A percentile compares a stretch with the other conserved stretches of the same genome.
Conservation (phyloP, 1,284 basidiomycete species). For the Papiliotrema laurentii region DNA sequence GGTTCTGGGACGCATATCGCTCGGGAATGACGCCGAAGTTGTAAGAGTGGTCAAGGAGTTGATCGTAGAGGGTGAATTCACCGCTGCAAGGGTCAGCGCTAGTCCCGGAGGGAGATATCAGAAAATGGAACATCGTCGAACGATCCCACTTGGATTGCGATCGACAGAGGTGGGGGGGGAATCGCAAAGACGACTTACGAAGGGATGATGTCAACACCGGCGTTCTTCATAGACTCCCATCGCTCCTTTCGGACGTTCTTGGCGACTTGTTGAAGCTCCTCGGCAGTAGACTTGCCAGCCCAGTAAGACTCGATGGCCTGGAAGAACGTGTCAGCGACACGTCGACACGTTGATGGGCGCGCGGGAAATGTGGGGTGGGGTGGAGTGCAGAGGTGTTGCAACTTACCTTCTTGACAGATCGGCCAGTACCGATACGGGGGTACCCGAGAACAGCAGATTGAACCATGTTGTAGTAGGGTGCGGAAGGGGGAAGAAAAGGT, state of each 20-base stretch:
- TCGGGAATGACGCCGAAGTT: slow-evolving; percentile 96
- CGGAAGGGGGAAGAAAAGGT: no score
- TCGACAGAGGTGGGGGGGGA: no score
- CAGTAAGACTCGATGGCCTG: slow-evolving; percentile 94
- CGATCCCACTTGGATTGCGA: no score
- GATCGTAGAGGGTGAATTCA: slow-evolving; percentile 98
- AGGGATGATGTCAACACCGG: slow-evolving; percentile 87
- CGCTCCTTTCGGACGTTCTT: slow-evolving; percentile 84
- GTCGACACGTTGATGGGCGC: no score
- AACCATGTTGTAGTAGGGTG: slow-evolving; percentile 39
- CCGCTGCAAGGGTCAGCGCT: slow-evolving; percentile 58
- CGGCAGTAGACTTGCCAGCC: slow-evolving; percentile 85
- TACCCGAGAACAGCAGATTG: slow-evolving; percentile 88
- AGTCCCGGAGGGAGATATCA: no score
- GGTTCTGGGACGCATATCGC: slow-evolving; percentile 82
- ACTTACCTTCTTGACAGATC: slow-evolving; percentile 86
- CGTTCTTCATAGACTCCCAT: slow-evolving; percentile 84
- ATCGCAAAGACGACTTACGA: slow-evolving; percentile 71
- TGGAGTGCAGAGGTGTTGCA: background rate
- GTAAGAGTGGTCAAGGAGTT: slow-evolving; percentile 95
- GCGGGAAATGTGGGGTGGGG: background rate
- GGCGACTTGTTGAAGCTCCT: slow-evolving; percentile 83
- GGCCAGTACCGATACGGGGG: slow-evolving; percentile 91
- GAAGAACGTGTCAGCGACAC: slow-evolving; percentile 2
- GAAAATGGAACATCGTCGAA: no score